phyloP scores from a whole-genome alignment of 228 moss, liverwort and hornwort genomes.

The Sphagnum fallax region DNA sequence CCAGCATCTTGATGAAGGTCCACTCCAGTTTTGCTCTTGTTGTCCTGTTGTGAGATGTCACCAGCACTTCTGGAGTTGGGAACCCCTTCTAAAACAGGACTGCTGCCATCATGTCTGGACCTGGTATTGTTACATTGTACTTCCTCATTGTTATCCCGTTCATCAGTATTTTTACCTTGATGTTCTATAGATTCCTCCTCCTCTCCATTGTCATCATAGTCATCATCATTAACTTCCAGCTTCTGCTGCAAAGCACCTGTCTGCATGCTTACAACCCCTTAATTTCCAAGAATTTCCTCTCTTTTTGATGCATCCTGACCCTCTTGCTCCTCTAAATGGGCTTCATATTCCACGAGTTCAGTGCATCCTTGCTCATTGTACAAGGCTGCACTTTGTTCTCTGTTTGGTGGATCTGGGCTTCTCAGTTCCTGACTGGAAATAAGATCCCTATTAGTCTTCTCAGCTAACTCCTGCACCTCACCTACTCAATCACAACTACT shows the following conservation, averaged over 20 bases:
- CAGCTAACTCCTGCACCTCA: slow-evolving; percentile 2
- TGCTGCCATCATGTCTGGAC: slow-evolving; percentile 3
- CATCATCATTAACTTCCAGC: slow-evolving; percentile 21
- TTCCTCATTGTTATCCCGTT: slow-evolving; percentile 22
- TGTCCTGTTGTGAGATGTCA: no score
- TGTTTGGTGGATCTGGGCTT: slow-evolving; percentile 21
- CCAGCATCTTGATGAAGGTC: background rate
- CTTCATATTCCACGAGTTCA: slow-evolving; percentile 37
- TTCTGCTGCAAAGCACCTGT: slow-evolving; percentile 11
- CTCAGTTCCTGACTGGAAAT: background rate
- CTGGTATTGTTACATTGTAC: slow-evolving; percentile 2
- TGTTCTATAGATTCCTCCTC: background rate
- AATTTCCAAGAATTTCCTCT: slow-evolving; percentile 10
- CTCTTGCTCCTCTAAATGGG: slow-evolving; percentile 23
- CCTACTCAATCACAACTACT: slow-evolving; percentile 7
- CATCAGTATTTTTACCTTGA: slow-evolving; percentile 10
- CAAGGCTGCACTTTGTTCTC: slow-evolving; percentile 25
- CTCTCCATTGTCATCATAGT: slow-evolving; percentile 50
- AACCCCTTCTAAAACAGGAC: slow-evolving; percentile 10
- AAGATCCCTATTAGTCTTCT: background rate
- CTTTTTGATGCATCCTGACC: background rate
- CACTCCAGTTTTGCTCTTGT: slow-evolving; percentile 11
- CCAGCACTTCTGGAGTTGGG: background rate
- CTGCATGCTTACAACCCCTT: slow-evolving; percentile 2
- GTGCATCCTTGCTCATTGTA: slow-evolving; percentile 38